Base-by-base conservation (phyloP, 2,329 filamentous ascomycete species). In the Xylaria sp. region DNA sequence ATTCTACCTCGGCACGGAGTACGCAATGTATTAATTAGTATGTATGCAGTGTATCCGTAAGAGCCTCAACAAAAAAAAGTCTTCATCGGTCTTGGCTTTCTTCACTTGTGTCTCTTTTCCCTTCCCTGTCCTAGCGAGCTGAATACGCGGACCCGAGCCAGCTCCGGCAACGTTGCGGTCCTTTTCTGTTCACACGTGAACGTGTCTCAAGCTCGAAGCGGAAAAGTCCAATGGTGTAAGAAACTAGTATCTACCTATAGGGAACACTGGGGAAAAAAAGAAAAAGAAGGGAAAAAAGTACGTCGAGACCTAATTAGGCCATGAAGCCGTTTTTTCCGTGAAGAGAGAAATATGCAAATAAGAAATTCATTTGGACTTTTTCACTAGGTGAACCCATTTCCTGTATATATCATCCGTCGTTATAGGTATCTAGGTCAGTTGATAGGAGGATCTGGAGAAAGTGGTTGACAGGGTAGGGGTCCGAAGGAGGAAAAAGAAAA, bases 21-120 rank as follows among this genome's bases (percentile, higher is more conserved):
- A 62, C 23, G 48, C 13, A 1, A 37, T 25, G 28, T 58, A 41
- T 34, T 8, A 28, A 6, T 28, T 28, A 8, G 31, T 52, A 61
- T 23, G 52, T 59, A 56, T 57, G 51, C 39, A 48, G 61, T n/a
- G 7, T 25, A 25, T 25, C 23, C 23, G 23, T 46, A n/a, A 34
- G 67, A 70, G 67, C 67, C 67, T 69, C 67, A 66, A 66, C 66
- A 58, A 58, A n/a, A 28, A 28, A 46, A n/a, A 62, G 44, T 57
- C 54, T 54, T 41, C 12, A 12, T 41, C 51, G 39, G 15, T 13
- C 50, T 61, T 65, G 52, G 66, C 15, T 62, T 18, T 25, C 23
- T 25, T n/a, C 1, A 20, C 18, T 37, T 37, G 34, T 55, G 7
- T 20, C 4, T 8, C 8, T 10, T 7, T 20, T 15, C 37, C 51